Evolutionary conservation across 2,329 filamentous ascomycete genomes (phyloP).

Genomic region (Tolypocladium endophyticum): DNA sequence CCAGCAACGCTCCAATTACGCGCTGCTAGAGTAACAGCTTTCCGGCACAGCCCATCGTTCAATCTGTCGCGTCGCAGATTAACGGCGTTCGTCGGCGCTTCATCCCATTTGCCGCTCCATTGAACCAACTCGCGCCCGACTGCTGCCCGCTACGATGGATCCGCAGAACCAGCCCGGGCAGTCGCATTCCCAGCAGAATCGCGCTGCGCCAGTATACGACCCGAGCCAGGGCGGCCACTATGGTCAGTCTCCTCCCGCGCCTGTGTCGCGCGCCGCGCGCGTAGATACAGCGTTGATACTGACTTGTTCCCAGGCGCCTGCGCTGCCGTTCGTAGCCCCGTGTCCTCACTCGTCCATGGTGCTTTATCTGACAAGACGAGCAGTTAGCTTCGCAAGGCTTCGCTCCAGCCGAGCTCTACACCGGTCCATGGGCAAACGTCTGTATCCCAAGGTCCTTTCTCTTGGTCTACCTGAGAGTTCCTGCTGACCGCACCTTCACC

Average conservation of each 20-base stretch:
- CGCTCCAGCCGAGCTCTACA: conserved; percentile 88
- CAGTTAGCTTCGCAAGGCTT: conserved; percentile 81
- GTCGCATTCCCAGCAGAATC: conserved; percentile 45
- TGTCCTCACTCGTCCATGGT: not conserved
- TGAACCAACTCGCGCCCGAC: conserved; percentile 1
- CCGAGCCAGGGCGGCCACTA: conserved; percentile 66
- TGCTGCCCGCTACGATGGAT: conserved; percentile 19
- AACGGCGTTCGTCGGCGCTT: not conserved
- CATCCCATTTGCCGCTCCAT: not conserved
- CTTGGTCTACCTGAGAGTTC: not conserved
- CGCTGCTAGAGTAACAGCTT: not conserved
- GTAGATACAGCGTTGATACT: conserved; percentile 1
- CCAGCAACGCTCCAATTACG: not conserved
- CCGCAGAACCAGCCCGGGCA: conserved; percentile 35
- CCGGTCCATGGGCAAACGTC: conserved; percentile 91
- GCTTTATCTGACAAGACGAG: conserved; percentile 13
- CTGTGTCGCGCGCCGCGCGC: not conserved
- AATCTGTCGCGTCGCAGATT: not conserved
- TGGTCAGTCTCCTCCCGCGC: conserved; percentile 38
- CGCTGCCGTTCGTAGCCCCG: conserved; percentile 25
- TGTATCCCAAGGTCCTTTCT: conserved; percentile 17
- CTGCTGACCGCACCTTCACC: not conserved
- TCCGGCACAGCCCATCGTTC: not conserved
- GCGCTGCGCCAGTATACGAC: conserved; percentile 60
- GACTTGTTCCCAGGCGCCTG: conserved; percentile 30